phyloP scores from a whole-genome alignment of 345 rosid species.

The Turritis glabra region DNA sequence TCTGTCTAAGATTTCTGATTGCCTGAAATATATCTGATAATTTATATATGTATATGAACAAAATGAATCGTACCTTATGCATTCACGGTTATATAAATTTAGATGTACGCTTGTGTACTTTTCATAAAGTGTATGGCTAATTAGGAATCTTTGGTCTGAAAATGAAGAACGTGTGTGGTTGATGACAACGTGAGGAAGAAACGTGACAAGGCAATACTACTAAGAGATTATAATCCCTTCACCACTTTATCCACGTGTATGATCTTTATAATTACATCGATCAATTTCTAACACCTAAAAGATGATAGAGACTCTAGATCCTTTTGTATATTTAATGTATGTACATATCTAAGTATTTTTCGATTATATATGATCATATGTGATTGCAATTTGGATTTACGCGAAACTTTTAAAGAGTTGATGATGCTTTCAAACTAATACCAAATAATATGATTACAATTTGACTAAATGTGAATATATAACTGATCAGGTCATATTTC shows the following conservation, averaged over 20 bases:
- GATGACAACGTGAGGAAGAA: constrained; percentile 37
- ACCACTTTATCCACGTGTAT: constrained; percentile 34
- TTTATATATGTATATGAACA: neutral
- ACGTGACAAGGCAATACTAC: constrained; percentile 36
- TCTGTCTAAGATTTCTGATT: neutral
- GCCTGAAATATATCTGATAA: neutral
- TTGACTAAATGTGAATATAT: neutral
- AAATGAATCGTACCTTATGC: neutral
- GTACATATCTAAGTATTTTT: neutral
- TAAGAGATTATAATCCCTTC: constrained; percentile 24
- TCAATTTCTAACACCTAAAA: constrained; percentile 17
- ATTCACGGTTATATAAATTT: constrained; percentile 11
- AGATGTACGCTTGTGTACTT: constrained; percentile 26
- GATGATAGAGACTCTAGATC: constrained; percentile 25
- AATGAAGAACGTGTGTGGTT: constrained; percentile 39
- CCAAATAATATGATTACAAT: neutral
- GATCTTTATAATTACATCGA: constrained; percentile 22
- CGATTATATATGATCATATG: neutral
- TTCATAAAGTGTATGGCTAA: constrained; percentile 29
- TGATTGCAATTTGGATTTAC: neutral
- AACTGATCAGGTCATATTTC: neutral
- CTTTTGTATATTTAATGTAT: neutral
- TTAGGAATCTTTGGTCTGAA: constrained; percentile 26
- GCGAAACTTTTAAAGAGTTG: neutral
- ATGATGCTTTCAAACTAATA: neutral